phyloP scores from a whole-genome alignment of 208 protist species.

The Leishmania tarentolae region DNA sequence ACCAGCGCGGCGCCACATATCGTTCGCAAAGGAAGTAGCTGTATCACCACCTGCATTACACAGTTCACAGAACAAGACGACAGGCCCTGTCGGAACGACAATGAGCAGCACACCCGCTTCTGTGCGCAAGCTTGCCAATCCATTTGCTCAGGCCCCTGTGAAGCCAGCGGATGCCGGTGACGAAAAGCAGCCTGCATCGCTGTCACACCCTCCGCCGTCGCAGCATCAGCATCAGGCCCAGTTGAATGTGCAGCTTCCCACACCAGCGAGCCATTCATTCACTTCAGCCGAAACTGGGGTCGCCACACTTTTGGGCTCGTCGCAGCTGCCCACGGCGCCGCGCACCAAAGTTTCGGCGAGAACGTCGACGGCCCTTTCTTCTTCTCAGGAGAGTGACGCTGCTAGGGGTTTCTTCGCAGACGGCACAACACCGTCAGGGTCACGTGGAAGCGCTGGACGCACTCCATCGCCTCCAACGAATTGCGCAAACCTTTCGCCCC shows the following conservation, averaged over 20 bases:
- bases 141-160: slow-evolving; percentile 36
- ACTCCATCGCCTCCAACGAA: neutral
- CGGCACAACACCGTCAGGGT: slow-evolving; percentile 4
- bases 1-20: slow-evolving; percentile 30
- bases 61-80: neutral
- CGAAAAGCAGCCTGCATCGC: neutral
- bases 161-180: neutral
- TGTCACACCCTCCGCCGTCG: neutral
- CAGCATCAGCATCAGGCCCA: slow-evolving; percentile 7
- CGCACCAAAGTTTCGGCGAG: slow-evolving; percentile 8
- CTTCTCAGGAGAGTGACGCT: slow-evolving; percentile 2
- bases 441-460: slow-evolving; percentile 19
- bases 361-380: neutral
- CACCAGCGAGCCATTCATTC: neutral
- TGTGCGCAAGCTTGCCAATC: slow-evolving; percentile 38
- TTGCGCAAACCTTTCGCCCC: neutral
- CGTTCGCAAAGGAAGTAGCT: slow-evolving; percentile 15
- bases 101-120: neutral
- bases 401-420: slow-evolving; percentile 5
- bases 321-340: slow-evolving; percentile 23
- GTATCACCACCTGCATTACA: neutral
- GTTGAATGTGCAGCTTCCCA: neutral
- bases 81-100: slow-evolving; percentile 1
- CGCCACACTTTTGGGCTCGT: slow-evolving; percentile 19
- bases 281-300: neutral